Conservation (phyloP, 176 grass and related monocot genomes). For the Rhynchospora tenuis region DNA sequence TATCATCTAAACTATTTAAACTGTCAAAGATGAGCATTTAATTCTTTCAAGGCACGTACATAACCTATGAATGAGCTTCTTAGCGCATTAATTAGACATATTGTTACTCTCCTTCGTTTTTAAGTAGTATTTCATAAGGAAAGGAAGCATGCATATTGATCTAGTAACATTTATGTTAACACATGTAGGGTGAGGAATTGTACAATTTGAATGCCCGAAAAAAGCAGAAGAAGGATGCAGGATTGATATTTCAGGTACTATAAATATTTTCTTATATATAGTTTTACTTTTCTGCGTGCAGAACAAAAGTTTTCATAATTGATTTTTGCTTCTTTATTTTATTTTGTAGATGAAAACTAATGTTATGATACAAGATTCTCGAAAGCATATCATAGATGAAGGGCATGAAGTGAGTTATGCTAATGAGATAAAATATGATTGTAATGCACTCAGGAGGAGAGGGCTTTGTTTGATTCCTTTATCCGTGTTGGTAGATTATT, state of each 20-base stretch:
- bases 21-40: neutral
- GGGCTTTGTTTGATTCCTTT: conserved; percentile 78
- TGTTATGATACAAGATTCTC: conserved; percentile 22
- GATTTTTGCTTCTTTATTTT: conserved; percentile 8
- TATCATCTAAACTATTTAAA: neutral
- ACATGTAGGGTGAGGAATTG: conserved; percentile 28
- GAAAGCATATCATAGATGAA: conserved; percentile 5
- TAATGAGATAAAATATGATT: conserved; percentile 31
- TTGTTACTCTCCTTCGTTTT: neutral
- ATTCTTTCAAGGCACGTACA: neutral
- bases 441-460: conserved; percentile 60
- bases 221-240: conserved; percentile 30
- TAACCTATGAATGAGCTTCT: neutral
- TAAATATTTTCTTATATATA: neutral
- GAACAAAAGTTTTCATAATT: neutral
- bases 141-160: neutral
- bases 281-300: neutral
- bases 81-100: neutral
- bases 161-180: neutral
- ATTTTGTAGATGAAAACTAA: conserved; percentile 37
- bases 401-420: conserved; percentile 23
- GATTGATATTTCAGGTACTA: conserved; percentile 22
- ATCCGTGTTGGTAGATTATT: conserved; percentile 70
- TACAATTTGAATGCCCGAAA: conserved; percentile 17
- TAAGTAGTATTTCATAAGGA: neutral